phyloP scores from a whole-genome alignment of 1,284 basidiomycete genomes.

The Microbotryum lychnidis-dioicae region DNA sequence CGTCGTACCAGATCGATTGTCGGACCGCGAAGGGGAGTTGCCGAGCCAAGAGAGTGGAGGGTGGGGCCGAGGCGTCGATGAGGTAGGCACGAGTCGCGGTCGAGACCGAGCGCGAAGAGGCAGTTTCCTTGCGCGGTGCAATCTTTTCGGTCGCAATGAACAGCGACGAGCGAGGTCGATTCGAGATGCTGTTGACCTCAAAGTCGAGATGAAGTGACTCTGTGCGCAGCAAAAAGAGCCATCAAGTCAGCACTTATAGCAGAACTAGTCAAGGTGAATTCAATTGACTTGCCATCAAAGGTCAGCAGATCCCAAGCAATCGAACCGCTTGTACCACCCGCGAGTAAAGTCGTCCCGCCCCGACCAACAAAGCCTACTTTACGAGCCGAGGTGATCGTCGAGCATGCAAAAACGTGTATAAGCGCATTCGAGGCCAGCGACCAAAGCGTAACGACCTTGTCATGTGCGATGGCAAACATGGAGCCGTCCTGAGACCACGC shows the following conservation, averaged over 20 bases:
- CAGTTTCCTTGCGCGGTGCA: no score
- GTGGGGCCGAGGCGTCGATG: neutral
- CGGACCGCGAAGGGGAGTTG: conserved; percentile 17
- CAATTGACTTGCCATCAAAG: conserved; percentile 52
- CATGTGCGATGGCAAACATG: conserved; percentile 67
- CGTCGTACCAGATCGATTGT: conserved; percentile 7
- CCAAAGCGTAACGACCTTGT: conserved; percentile 65
- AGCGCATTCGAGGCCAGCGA: conserved; percentile 60
- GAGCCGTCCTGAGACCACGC: conserved; percentile 83
- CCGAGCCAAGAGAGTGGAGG: conserved; percentile 10
- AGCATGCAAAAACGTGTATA: conserved; percentile 55
- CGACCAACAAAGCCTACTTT: conserved; percentile 53
- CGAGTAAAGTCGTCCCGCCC: conserved; percentile 51
- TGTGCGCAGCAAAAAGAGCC: conserved; percentile 38
- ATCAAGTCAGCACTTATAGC: conserved; percentile 42
- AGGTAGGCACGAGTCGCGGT: neutral
- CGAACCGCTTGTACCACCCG: conserved; percentile 50
- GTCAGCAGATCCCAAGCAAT: conserved; percentile 73
- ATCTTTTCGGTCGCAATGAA: conserved; percentile 11
- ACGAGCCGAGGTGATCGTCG: conserved; percentile 45
- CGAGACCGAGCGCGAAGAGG: neutral
- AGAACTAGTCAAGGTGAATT: neutral
- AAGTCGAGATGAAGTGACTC: conserved; percentile 16
- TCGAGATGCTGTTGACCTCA: conserved; percentile 12
- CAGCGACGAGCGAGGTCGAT: neutral